Conservation (phyloP, 805 yeast species). For the Jamesozyma rosinii region DNA sequence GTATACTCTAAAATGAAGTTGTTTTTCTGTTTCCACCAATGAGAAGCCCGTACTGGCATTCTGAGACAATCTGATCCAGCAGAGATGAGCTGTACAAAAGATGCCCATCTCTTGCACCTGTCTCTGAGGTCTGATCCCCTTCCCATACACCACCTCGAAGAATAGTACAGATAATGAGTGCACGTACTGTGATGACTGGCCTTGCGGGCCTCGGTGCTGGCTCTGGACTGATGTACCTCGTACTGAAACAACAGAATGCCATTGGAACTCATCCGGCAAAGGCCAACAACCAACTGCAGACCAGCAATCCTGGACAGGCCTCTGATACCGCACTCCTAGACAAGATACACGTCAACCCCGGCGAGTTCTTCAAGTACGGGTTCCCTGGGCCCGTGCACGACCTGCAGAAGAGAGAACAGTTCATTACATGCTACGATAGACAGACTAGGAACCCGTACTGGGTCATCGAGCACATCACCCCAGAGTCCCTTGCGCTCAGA, state of each 20-base stretch:
- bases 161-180: too few species aligned
- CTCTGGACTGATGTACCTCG: slow-evolving; percentile 4
- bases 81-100: too few species aligned
- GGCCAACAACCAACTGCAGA: not conserved
- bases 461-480: slow-evolving; percentile 80
- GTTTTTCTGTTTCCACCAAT: too few species aligned
- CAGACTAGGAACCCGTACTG: slow-evolving; percentile 77
- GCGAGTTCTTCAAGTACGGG: slow-evolving; percentile 80
- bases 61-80: too few species aligned
- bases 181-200: slow-evolving; percentile 1
- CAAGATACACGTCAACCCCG: slow-evolving; percentile 37
- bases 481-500: slow-evolving; percentile 47
- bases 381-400: slow-evolving; percentile 95
- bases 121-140: too few species aligned
- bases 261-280: too few species aligned
- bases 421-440: slow-evolving; percentile 79
- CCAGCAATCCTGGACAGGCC: not conserved
- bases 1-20: too few species aligned
- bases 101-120: too few species aligned
- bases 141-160: too few species aligned
- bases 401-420: slow-evolving; percentile 61
- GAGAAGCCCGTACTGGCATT: too few species aligned
- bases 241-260: not conserved
- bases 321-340: not conserved
- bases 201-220: slow-evolving; percentile 5